Evolutionary conservation across 495 filamentous ascomycete genomes (phyloP).

Genomic region (Lindgomyces ingoldianus): DNA sequence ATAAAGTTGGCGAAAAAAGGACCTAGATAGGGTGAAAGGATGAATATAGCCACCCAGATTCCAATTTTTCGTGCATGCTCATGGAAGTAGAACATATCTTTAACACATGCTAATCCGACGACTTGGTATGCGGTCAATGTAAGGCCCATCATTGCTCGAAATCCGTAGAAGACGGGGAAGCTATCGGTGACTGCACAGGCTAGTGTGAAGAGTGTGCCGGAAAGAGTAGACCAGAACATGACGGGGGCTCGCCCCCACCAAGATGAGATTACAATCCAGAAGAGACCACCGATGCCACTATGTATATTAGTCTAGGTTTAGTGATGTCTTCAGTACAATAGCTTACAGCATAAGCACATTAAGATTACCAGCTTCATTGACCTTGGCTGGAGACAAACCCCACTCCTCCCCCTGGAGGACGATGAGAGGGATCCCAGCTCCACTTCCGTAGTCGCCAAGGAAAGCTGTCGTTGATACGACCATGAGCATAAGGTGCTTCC

Average conservation of each 20-base stretch:
- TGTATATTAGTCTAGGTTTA: neutral
- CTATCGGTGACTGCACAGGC: slow-evolving; percentile 56
- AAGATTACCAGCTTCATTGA: slow-evolving; percentile 34
- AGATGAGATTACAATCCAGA: slow-evolving; percentile 57
- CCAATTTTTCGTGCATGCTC: slow-evolving; percentile 66
- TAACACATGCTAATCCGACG: slow-evolving; percentile 63
- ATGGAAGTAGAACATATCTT: slow-evolving; percentile 68
- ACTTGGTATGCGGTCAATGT: slow-evolving; percentile 53
- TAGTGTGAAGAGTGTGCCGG: slow-evolving; percentile 59
- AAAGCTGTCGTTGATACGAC: slow-evolving; percentile 57
- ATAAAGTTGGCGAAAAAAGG: slow-evolving; percentile 64
- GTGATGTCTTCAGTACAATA: neutral
- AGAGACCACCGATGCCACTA: slow-evolving; percentile 57
- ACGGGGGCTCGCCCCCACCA: slow-evolving; percentile 64
- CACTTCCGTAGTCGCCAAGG: slow-evolving; percentile 59
- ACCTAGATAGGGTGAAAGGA: slow-evolving; percentile 62
- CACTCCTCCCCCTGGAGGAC: slow-evolving; percentile 52
- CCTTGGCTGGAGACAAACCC: slow-evolving; percentile 28
- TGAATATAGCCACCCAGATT: slow-evolving; percentile 56
- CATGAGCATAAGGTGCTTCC: slow-evolving; percentile 57
- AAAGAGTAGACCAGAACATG: slow-evolving; percentile 57
- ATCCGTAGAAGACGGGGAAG: slow-evolving; percentile 54
- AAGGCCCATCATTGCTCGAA: slow-evolving; percentile 36
- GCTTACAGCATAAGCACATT: slow-evolving; percentile 35
- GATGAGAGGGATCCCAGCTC: slow-evolving; percentile 56